phyloP scores from a whole-genome alignment of 768 basidiomycete species.

The Chalciporus sphaerocephalus region DNA sequence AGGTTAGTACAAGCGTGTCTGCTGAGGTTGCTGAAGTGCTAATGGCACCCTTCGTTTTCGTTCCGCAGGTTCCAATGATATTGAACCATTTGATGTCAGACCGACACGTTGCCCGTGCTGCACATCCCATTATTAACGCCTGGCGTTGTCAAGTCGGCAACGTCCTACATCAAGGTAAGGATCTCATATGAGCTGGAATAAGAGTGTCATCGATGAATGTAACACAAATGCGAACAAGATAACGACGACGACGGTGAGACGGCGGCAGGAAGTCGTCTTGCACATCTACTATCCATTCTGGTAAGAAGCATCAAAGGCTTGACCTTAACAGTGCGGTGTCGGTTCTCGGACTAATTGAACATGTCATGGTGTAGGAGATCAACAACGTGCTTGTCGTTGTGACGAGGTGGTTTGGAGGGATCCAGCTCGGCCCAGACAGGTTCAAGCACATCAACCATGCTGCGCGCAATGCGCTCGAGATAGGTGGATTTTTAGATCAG shows the following conservation, averaged over 20 bases:
- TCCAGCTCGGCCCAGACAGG: constrained; percentile 82
- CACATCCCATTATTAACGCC: constrained; percentile 78
- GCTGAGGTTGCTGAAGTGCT: not conserved
- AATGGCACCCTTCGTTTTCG: not conserved
- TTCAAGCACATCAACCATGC: constrained; percentile 96
- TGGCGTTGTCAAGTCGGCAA: constrained; percentile 71
- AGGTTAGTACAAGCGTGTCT: constrained; percentile 41
- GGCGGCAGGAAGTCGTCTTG: constrained; percentile 85
- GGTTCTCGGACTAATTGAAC: not conserved
- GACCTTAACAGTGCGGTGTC: not conserved
- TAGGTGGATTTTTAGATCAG: constrained; percentile 78
- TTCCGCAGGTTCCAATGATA: constrained; percentile 60
- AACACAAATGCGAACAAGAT: constrained; percentile 42
- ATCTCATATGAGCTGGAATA: not conserved
- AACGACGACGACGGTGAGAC: constrained; percentile 95
- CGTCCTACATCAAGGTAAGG: constrained; percentile 68
- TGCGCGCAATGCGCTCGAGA: constrained; percentile 83
- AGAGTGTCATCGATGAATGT: constrained; percentile 1
- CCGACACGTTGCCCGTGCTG: constrained; percentile 65
- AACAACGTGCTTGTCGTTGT: constrained; percentile 87
- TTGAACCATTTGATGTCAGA: constrained; percentile 67
- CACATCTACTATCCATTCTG: constrained; percentile 86
- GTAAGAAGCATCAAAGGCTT: constrained; percentile 40
- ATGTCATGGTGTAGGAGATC: constrained; percentile 49
- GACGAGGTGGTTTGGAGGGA: constrained; percentile 91